Evolutionary conservation across 2,329 filamentous ascomycete genomes (phyloP), one percentile per base, ranked within the genome.

Genomic region (Cladosporium sp.): DNA sequence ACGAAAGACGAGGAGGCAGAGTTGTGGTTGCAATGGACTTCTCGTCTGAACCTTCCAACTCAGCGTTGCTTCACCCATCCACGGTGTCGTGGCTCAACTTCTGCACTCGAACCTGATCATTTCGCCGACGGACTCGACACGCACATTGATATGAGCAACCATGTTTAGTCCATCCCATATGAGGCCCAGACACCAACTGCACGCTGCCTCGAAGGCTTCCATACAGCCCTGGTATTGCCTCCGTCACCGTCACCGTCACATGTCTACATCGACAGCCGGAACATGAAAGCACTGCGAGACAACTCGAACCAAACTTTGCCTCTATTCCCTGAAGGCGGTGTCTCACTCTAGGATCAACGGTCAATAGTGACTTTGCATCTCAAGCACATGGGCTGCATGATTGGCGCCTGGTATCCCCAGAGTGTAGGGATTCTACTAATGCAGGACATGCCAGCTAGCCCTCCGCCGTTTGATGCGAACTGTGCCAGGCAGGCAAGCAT

Each of bases 331-430:
- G 54, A 57, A 57, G 30, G n/a, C 32, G 51, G 51, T 54, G 51
- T 54, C 51, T 54, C 51, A 54, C 6, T 1, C 26, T 14, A 3
- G 28, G 2, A 32, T 30, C 51, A 54, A 32, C 51, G 51, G 51
- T 32, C 28, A 32, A 54, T 4, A 14, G 7, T 54, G 51, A 54
- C 26, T 54, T 28, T 32, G 2, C 3, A 21, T 13, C 18, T 7
- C 51, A 49, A 61, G 30, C 58, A 61, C 58, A 61, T 61, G 60
- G 60, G 56, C 26, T 54, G 49, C 48, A 63, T 63, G 60, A 63
- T 63, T 63, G 60, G 60, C 49, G 49, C n/a, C 16, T 46, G 49
- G n/a, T 46, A 43, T 63, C 48, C 60, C 60, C 60, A 62, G 49
- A 63, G 28, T 32, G 25, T 32, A n/a, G 30, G 51, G 18, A 16